phyloP scores from a whole-genome alignment of 2,329 filamentous ascomycete species.

The Arthrobotrys conoides region DNA sequence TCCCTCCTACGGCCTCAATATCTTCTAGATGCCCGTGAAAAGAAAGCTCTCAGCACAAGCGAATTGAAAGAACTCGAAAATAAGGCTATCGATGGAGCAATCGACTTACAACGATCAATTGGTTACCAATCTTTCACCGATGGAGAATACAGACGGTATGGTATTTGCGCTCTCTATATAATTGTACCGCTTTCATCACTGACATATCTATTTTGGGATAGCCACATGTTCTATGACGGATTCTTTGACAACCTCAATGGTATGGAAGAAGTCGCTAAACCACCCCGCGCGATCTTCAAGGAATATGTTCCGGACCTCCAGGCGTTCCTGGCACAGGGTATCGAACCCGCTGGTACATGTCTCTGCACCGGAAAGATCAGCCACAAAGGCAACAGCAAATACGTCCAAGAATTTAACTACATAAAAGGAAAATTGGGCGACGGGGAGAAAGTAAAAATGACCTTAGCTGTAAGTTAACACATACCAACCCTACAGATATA shows the following conservation, averaged over 20 bases:
- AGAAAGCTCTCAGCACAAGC: conserved; percentile 71
- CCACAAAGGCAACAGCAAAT: conserved; percentile 66
- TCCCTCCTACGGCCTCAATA: conserved; percentile 77
- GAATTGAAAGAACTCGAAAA: conserved; percentile 76
- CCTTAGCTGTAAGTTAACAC: conserved; percentile 70
- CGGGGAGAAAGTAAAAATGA: conserved; percentile 78
- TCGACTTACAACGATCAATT: conserved; percentile 75
- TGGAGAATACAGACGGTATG: conserved; percentile 74
- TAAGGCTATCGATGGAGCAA: conserved; percentile 76
- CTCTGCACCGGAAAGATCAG: conserved; percentile 74
- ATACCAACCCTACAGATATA: not conserved
- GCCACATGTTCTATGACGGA: conserved; percentile 62
- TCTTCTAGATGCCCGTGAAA: conserved; percentile 75
- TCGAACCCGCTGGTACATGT: conserved; percentile 73
- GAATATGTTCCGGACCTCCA: conserved; percentile 75
- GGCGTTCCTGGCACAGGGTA: conserved; percentile 74
- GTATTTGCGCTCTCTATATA: not conserved
- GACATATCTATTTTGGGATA: conserved; percentile 21
- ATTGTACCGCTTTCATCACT: not conserved
- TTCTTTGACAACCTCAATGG: conserved; percentile 63
- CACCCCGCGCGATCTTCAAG: conserved; percentile 61
- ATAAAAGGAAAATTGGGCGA: conserved; percentile 74
- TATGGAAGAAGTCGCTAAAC: conserved; percentile 55
- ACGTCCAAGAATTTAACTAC: conserved; percentile 74
- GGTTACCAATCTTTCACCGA: conserved; percentile 77